Evolutionary conservation across 2,329 filamentous ascomycete species (phyloP).

Genomic region (Sporothrix variecibatus): DNA sequence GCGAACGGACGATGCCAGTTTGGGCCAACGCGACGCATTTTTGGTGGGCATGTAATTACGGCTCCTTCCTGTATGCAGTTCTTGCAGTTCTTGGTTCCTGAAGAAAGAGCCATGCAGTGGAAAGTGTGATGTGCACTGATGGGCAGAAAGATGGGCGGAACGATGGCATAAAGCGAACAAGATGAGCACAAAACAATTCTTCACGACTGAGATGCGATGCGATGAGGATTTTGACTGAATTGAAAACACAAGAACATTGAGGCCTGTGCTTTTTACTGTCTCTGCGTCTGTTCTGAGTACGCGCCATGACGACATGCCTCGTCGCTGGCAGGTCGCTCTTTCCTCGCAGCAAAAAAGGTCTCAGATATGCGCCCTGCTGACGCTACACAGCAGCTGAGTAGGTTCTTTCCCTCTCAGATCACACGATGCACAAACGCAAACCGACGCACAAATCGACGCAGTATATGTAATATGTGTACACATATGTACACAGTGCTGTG

Average conservation of each 20-base stretch:
- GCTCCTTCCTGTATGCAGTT: too few relatives aligned
- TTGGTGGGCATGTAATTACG: not conserved
- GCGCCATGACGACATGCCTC: conserved; percentile 8
- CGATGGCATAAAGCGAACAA: not conserved
- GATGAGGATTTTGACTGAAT: not conserved
- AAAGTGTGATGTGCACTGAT: not conserved
- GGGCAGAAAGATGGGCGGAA: not conserved
- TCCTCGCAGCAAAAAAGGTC: not conserved
- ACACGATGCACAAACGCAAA: not conserved
- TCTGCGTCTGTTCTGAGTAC: not conserved
- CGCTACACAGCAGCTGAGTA: not conserved
- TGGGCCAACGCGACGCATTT: not conserved
- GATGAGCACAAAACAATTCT: not conserved
- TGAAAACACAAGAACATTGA: too few relatives aligned
- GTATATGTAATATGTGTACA: too few relatives aligned
- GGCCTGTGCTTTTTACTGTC: too few relatives aligned
- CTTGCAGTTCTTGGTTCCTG: not conserved
- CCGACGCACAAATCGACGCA: not conserved
- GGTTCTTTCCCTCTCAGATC: not conserved
- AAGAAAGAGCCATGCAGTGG: not conserved
- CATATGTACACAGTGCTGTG: too few relatives aligned
- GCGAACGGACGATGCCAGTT: not conserved
- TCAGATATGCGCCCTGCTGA: conserved; percentile 4
- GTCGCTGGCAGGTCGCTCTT: not conserved
- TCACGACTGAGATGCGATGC: not conserved